Evolutionary conservation across 148 eudicot genomes (phyloP), one percentile per base, ranked within the genome.

Genomic region (Gaultheria prostrata): DNA sequence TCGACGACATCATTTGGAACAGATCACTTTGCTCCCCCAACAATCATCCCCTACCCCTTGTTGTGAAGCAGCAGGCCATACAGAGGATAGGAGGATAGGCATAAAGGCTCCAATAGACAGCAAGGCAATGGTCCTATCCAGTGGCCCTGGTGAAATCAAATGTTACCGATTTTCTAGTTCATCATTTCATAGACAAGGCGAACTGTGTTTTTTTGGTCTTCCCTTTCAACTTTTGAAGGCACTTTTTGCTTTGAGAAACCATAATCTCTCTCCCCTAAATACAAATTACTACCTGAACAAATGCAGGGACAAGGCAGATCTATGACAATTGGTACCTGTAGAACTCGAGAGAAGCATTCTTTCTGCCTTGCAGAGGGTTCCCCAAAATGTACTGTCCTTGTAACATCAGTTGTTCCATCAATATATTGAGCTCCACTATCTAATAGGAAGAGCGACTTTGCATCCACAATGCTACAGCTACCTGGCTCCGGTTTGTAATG

Each of bases 381-480:
- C 76, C 99, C 92, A 87, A 97, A 93, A 90, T 97, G 99, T 54
- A 97, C 98, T 32, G 99, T 97, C 87, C 99, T 85, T 32, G 99
- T 97, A 65, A 97, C 90, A 87, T 97, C 99, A 86, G 99, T 97
- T 74, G 99, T 97, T 82, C 99, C 99, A 87, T 97, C 99, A 84
- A 95, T 76, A 87, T 97, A 97, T 81, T 97, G 99, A 82, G 96
- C 99, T 82, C 99, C 99, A 87, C 98, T 95, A 78, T 97, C 99
- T 74, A 97, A 88, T 79, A 97, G 88, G 87, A 93, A 97, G 82
- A 97, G 91, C 73, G 92, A 90, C 8, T 89, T 82, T 26, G 92
- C 83, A 87, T 93, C 94, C 86, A 97, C 94, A 75, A 84, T 59
- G 80, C 98, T 91, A 85, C 99, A 97, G 83, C 86, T 93, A 80